Conservation (phyloP, 345 rosid genomes). For the Ricinus communis region DNA sequence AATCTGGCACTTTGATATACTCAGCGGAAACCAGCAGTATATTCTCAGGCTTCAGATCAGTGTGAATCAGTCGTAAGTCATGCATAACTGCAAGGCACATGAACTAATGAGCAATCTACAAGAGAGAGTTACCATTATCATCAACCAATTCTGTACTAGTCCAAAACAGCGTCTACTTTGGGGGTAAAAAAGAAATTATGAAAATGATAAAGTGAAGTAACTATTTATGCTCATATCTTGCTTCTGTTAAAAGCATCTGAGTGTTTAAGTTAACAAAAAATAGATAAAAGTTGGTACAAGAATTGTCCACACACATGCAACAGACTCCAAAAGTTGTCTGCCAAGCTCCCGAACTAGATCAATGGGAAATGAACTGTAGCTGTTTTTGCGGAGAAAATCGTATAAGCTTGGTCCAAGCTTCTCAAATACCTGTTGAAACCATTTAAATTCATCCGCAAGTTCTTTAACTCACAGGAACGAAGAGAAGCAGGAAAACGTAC, state of each 20-base stretch:
- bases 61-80: constrained; percentile 70
- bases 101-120: constrained; percentile 16
- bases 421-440: constrained; percentile 32
- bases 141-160: constrained; percentile 8
- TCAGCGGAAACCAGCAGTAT: constrained; percentile 76
- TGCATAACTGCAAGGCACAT: constrained; percentile 63
- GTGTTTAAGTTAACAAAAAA: constrained; percentile 37
- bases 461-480: constrained; percentile 38
- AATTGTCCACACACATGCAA: constrained; percentile 43
- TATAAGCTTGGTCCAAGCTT: constrained; percentile 34
- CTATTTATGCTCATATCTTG: constrained; percentile 17
- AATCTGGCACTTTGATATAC: constrained; percentile 71
- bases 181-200: constrained; percentile 2
- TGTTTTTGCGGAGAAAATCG: constrained; percentile 34
- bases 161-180: constrained; percentile 6
- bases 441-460: constrained; percentile 32
- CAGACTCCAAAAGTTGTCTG: constrained; percentile 37
- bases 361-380: constrained; percentile 33
- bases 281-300: constrained; percentile 53
- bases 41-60: constrained; percentile 86
- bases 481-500: constrained; percentile 33
- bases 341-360: constrained; percentile 34
- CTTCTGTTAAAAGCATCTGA: constrained; percentile 13
- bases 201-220: background rate
- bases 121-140: constrained; percentile 15